Conservation (phyloP, 352 stramenopile species). For the Phytopythium delawarense region DNA sequence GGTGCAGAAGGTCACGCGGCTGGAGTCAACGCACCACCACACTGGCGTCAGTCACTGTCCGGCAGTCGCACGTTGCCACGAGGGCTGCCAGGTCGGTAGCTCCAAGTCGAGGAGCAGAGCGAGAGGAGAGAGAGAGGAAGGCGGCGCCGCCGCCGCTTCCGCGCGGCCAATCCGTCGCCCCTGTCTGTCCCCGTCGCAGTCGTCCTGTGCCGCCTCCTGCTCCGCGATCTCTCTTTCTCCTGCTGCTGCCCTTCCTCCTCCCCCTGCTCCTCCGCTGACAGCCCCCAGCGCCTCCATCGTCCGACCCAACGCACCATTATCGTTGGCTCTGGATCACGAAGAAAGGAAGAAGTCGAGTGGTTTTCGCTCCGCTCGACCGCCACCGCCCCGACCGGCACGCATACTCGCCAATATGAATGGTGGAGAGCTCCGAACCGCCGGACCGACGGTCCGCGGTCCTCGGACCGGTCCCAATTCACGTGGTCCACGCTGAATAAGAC, state of each 20-base stretch:
- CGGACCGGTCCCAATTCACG: conserved; percentile 10
- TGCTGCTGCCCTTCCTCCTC: not conserved
- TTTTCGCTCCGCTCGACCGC: conserved; percentile 24
- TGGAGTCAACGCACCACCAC: conserved; percentile 12
- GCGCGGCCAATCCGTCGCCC: too few species aligned
- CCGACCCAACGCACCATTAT: conserved; percentile 53
- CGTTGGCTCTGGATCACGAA: conserved; percentile 77
- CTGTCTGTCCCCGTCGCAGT: too few species aligned
- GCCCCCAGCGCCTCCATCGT: not conserved
- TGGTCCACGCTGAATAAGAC: conserved; percentile 17
- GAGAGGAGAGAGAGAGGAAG: not conserved
- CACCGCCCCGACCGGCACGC: conserved; percentile 2
- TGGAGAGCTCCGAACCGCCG: conserved; percentile 27
- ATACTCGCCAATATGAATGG: conserved; percentile 42
- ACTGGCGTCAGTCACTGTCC: not conserved
- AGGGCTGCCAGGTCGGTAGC: too few species aligned
- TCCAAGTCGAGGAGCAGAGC: not conserved
- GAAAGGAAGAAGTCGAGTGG: conserved; percentile 89
- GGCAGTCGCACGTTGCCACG: conserved; percentile 6
- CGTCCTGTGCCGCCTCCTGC: too few species aligned
- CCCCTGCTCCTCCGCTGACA: not conserved
- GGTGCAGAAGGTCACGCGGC: conserved; percentile 97
- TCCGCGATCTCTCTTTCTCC: not conserved
- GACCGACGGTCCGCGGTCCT: not conserved
- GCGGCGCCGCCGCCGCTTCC: too few species aligned